Conservation (phyloP, 2,329 filamentous ascomycete species). For the Ophiostoma ips region DNA sequence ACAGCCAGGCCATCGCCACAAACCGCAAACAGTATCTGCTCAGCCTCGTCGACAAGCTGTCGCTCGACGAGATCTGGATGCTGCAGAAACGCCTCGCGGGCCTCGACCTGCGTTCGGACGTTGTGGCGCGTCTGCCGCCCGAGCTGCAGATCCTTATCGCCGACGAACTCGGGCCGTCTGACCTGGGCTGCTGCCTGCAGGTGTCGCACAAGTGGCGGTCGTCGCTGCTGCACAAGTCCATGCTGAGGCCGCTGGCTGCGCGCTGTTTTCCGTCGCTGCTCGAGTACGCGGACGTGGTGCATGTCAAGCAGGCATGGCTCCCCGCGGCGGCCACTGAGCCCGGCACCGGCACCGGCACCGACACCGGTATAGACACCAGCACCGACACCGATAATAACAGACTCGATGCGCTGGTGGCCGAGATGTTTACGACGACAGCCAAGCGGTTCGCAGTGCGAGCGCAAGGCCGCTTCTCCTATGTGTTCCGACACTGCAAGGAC, state of each 20-base stretch:
- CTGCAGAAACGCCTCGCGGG: slow-evolving; percentile 6
- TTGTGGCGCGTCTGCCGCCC: slow-evolving; percentile 10
- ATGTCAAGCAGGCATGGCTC: not conserved
- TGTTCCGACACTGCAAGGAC: slow-evolving; percentile 4
- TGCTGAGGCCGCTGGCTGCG: slow-evolving; percentile 1
- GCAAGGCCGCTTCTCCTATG: slow-evolving; percentile 6
- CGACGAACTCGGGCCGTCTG: slow-evolving; percentile 7
- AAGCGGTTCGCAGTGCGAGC: slow-evolving; percentile 3
- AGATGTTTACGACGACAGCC: slow-evolving; percentile 5
- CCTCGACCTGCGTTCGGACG: slow-evolving; percentile 12
- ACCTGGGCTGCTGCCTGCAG: slow-evolving; percentile 11
- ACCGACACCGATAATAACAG: not conserved
- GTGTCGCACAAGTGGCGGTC: slow-evolving; percentile 12
- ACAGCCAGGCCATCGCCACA: not conserved
- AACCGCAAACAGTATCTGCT: slow-evolving; percentile 8
- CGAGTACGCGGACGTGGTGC: slow-evolving; percentile 7
- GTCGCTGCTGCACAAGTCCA: slow-evolving; percentile 3
- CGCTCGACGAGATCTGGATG: slow-evolving; percentile 13
- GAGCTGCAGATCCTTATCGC: slow-evolving; percentile 13
- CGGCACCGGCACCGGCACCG: not conserved
- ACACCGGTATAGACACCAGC: not conserved
- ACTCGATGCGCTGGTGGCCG: not conserved
- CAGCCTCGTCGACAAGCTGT: slow-evolving; percentile 4
- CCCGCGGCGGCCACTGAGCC: not conserved
- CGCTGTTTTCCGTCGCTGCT: slow-evolving; percentile 9